Percentiles rank a stretch among this genome's conserved stretches.
phyloP scores from a whole-genome alignment of 75 land plant genomes.

The Cryptomeria japonica region DNA sequence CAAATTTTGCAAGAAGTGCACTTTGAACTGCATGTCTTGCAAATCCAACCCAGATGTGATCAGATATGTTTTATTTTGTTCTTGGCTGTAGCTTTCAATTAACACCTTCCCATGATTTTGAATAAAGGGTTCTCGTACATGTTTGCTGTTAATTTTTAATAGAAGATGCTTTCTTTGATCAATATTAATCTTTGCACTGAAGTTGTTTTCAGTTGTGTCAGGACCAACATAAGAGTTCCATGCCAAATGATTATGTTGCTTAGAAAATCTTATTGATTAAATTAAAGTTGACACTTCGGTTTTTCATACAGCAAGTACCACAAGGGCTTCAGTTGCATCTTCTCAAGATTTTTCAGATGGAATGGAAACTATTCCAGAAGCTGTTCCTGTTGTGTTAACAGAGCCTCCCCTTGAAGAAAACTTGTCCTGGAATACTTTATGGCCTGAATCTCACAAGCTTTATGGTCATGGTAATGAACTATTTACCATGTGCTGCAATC shows the following conservation, averaged over 20 bases:
- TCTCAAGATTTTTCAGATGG: conserved; percentile 42
- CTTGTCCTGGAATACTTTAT: conserved; percentile 89
- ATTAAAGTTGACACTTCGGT: conserved; percentile 6
- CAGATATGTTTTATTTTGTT: neutral
- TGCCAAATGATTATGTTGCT: neutral
- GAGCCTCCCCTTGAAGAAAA: conserved; percentile 94
- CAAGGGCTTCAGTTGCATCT: conserved; percentile 13
- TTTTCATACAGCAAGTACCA: conserved; percentile 33
- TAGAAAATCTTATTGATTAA: conserved; percentile 1
- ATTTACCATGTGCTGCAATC: conserved; percentile 83
- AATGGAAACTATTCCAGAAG: conserved; percentile 87
- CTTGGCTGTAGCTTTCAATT: neutral
- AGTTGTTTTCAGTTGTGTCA: neutral
- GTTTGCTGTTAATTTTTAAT: neutral
- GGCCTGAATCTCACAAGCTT: conserved; percentile 98
- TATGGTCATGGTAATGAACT: conserved; percentile 99
- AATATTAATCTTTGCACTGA: neutral
- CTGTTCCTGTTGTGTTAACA: conserved; percentile 73
- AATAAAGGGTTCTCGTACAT: neutral
- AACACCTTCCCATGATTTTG: neutral
- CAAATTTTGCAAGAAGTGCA: too few relatives aligned
- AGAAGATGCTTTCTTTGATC: neutral
- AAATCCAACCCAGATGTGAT: too few relatives aligned
- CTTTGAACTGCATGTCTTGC: too few relatives aligned
- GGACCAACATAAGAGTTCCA: neutral